A percentile compares a stretch with the other conserved stretches of the same genome.
phyloP scores from a whole-genome alignment of 495 filamentous ascomycete genomes.

The Choiromyces venosus region DNA sequence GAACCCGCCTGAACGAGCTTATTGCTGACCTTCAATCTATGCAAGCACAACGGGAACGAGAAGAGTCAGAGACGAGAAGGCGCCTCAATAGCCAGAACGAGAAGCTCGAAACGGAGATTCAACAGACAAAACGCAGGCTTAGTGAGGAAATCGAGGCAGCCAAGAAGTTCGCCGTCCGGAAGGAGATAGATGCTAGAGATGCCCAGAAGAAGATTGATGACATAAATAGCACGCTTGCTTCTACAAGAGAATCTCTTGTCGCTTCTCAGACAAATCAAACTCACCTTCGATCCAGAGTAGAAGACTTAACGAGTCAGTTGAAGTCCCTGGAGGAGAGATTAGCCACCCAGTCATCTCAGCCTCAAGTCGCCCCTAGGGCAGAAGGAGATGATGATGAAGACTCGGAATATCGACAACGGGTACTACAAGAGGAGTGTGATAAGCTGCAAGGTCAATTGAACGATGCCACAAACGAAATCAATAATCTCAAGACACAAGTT shows the following conservation, averaged over 20 bases:
- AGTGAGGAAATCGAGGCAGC: slow-evolving; percentile 75
- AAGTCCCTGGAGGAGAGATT: slow-evolving; percentile 79
- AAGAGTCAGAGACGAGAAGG: slow-evolving; percentile 72
- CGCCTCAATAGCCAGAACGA: slow-evolving; percentile 71
- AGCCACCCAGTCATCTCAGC: slow-evolving; percentile 68
- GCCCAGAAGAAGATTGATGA: slow-evolving; percentile 85
- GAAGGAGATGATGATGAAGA: slow-evolving; percentile 48
- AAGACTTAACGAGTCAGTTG: slow-evolving; percentile 82
- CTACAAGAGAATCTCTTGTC: slow-evolving; percentile 74
- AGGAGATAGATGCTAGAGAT: slow-evolving; percentile 82
- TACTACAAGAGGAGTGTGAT: slow-evolving; percentile 71
- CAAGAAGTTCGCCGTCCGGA: slow-evolving; percentile 69
- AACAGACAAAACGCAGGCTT: slow-evolving; percentile 72
- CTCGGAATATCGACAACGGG: slow-evolving; percentile 65
- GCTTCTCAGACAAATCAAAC: slow-evolving; percentile 78
- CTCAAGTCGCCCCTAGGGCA: slow-evolving; percentile 48
- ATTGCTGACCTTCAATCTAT: slow-evolving; percentile 76
- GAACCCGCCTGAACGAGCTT: slow-evolving; percentile 68
- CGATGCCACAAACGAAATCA: slow-evolving; percentile 65
- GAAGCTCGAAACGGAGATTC: slow-evolving; percentile 68
- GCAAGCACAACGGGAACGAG: slow-evolving; percentile 81
- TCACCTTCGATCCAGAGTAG: slow-evolving; percentile 76
- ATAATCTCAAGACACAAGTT: slow-evolving; percentile 68
- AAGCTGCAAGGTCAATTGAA: slow-evolving; percentile 80
- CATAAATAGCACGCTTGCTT: slow-evolving; percentile 67